Evolutionary conservation across 2,329 filamentous ascomycete genomes (phyloP).

Genomic region (Colletotrichum tofieldiae): DNA sequence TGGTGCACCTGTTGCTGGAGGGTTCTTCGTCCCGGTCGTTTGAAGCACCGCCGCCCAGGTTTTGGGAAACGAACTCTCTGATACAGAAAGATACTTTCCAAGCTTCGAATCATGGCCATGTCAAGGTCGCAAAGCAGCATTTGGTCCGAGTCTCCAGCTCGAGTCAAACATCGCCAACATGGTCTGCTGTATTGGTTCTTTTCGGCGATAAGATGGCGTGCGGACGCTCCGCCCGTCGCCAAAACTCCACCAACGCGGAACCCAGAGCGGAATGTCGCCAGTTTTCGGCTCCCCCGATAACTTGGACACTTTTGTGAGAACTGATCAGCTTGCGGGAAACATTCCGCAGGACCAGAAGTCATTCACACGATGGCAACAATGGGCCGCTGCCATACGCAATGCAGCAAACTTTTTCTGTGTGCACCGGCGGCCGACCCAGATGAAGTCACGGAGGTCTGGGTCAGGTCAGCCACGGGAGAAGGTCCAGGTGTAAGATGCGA

Average conservation of each 20-base stretch:
- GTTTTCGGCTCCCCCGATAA: background rate
- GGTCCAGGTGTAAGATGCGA: background rate
- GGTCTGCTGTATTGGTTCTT: background rate
- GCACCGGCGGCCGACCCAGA: background rate
- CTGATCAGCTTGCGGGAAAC: too few relatives aligned
- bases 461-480: background rate
- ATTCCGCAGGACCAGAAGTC: background rate
- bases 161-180: background rate
- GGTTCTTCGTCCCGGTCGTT: background rate
- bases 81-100: background rate
- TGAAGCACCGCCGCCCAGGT: background rate
- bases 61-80: background rate
- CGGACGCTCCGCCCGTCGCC: background rate
- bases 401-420: background rate
- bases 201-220: background rate
- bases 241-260: background rate
- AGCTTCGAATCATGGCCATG: background rate
- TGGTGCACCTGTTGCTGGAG: background rate
- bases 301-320: background rate
- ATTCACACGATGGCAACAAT: background rate
- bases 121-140: background rate
- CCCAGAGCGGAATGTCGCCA: background rate
- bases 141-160: background rate
- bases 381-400: background rate
- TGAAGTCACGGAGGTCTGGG: too few relatives aligned